Percentiles rank a stretch among this genome's conserved stretches.
Evolutionary conservation across 129 eudicot genomes (phyloP).

Genomic region (Silybum marianum): DNA sequence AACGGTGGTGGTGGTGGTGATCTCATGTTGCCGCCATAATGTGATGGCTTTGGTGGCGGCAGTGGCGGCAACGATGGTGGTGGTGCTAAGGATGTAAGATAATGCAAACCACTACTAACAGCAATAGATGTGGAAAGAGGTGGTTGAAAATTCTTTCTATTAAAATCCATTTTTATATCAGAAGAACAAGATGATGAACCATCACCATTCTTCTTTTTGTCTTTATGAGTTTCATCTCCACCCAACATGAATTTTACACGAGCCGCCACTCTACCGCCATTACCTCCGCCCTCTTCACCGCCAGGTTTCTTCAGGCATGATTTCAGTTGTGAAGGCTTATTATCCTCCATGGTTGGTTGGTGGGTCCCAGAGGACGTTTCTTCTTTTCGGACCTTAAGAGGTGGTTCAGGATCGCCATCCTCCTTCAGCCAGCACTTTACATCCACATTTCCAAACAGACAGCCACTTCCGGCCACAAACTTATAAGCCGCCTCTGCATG

Average conservation of each 20-base stretch:
- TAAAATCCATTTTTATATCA: slow-evolving; percentile 62
- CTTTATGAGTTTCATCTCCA: slow-evolving; percentile 54
- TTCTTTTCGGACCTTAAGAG: slow-evolving; percentile 48
- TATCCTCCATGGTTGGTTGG: slow-evolving; percentile 23
- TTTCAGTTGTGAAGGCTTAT: slow-evolving; percentile 54
- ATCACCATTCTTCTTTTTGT: slow-evolving; percentile 35
- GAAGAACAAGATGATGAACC: slow-evolving; percentile 43
- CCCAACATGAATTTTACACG: slow-evolving; percentile 89
- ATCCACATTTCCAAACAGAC: slow-evolving; percentile 55
- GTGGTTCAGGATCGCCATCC: slow-evolving; percentile 33
- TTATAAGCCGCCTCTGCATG: slow-evolving; percentile 61
- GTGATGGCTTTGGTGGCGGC: background rate
- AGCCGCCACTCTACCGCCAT: slow-evolving; percentile 34
- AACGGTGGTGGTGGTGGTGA: background rate
- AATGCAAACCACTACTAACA: background rate
- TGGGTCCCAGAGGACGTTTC: slow-evolving; percentile 25
- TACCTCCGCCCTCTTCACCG: slow-evolving; percentile 51
- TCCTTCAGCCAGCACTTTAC: slow-evolving; percentile 59
- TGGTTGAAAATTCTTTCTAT: slow-evolving; percentile 67
- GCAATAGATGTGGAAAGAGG: slow-evolving; percentile 21
- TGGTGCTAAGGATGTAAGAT: background rate
- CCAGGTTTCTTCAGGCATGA: slow-evolving; percentile 81
- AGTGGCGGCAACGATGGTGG: slow-evolving; percentile 9
- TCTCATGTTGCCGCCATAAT: background rate
- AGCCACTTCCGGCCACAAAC: slow-evolving; percentile 43